Base-by-base conservation (phyloP, 2,329 filamentous ascomycete species). In the Xylaria sp. region DNA sequence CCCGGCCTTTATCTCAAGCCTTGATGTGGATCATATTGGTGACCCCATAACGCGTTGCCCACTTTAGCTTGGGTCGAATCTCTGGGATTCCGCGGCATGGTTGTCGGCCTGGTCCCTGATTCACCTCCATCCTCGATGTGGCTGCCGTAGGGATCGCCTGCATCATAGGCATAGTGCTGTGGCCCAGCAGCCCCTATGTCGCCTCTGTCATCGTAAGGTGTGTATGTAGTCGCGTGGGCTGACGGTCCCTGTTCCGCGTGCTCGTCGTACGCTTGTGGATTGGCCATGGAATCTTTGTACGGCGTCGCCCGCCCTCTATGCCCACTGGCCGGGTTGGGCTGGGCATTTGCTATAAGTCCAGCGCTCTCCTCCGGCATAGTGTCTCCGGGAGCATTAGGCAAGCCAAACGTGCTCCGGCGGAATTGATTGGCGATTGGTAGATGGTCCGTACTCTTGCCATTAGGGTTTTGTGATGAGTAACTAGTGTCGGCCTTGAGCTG, bases 321-420 rank as follows among this genome's bases (percentile, higher is more conserved):
- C 11, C 50, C 56, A 14, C 59, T 67, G 25, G 51, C 68, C 5
- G 71, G 72, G 50, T 70, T 71, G 7, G 71, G 64, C 54, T 79
- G 78, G 1, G 78, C 78, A 58, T 80, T 72, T 7, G 78, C 77
- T 59, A 83, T 80, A 33, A 84, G 75, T 2, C 80, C 80, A 3
- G 75, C 76, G 35, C 75, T 78, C 71, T 84, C 79, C 19, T 79
- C 78, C 25, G 60, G 69, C 38, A 60, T 62, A 33, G 17, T 71
- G 55, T 60, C 67, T 45, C 35, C 60, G 15, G 68, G 64, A 33
- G 66, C 58, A 19, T 54, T 55, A 38, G 65, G 67, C 38, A 71
- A 50, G 60, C 71, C 73, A 56, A 73, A 74, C 15, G 65, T 70
- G 61, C 72, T 75, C 43, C 75, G 72, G 49, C 78, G 76, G 64